These are phyloP conservation scores for Stereum hirsutum DNA, from an alignment of 1,284 basidiomycete species.

Conservation along the genomic window DNA sequence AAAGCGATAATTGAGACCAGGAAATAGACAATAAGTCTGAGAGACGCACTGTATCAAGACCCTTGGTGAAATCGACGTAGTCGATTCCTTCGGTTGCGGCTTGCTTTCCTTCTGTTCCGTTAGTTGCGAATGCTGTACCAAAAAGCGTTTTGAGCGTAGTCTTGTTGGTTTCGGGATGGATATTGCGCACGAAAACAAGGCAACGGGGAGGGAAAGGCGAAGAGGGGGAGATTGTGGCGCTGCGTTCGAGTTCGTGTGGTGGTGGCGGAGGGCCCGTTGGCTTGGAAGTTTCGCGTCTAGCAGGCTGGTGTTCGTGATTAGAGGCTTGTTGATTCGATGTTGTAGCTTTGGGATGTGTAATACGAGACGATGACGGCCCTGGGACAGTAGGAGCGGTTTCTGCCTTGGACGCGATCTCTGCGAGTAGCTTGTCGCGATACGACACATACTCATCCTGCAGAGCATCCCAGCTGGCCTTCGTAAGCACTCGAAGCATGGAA, in stretches of 20 bases:
- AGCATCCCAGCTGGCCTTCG: constrained; percentile 49
- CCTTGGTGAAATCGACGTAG: constrained; percentile 71
- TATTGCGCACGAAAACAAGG: constrained; percentile 57
- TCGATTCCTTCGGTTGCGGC: constrained; percentile 34
- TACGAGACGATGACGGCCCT: not conserved
- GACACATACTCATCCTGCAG: constrained; percentile 57
- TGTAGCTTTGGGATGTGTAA: not conserved
- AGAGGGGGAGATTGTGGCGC: constrained; percentile 14
- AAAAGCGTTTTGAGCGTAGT: constrained; percentile 62
- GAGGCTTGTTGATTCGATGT: not conserved
- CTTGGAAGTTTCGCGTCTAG: not conserved
- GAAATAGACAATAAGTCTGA: too few relatives aligned
- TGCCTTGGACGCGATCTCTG: constrained; percentile 25
- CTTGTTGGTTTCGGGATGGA: constrained; percentile 69
- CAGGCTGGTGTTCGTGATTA: not conserved
- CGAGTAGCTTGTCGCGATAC: constrained; percentile 42
- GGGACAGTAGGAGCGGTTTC: too few relatives aligned
- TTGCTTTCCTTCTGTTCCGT: constrained; percentile 4
- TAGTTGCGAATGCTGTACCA: constrained; percentile 24
- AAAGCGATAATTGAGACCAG: constrained; percentile 2
- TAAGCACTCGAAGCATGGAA: constrained; percentile 48
- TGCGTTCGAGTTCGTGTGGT: too few relatives aligned
- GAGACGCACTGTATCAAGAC: constrained; percentile 55
- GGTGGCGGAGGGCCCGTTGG: not conserved
- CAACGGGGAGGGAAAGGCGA: constrained; percentile 53